phyloP scores from a whole-genome alignment of 352 stramenopile genomes.

The Globisporangium heterothallicum region DNA sequence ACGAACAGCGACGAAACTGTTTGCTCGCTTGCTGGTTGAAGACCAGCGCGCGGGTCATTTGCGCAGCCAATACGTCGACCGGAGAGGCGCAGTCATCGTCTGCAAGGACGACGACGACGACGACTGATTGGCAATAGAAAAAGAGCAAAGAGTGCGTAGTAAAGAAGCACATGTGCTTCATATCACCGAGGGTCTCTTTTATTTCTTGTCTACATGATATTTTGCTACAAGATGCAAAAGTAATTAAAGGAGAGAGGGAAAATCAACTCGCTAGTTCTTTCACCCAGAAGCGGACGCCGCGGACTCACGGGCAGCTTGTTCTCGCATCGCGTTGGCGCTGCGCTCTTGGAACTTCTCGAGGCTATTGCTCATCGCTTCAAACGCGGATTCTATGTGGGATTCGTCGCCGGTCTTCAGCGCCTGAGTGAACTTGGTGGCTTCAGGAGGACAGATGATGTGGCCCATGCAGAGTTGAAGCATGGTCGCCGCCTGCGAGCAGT shows the following conservation, averaged over 20 bases:
- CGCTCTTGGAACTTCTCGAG: slow-evolving; percentile 81
- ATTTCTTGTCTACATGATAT: slow-evolving; percentile 13
- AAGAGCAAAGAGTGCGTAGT: no score
- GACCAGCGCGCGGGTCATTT: slow-evolving; percentile 45
- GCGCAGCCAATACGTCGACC: slow-evolving; percentile 57
- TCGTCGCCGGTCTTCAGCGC: slow-evolving; percentile 67
- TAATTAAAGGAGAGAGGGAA: not conserved
- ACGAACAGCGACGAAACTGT: slow-evolving; percentile 36
- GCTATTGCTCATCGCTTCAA: slow-evolving; percentile 65
- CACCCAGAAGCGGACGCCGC: slow-evolving; percentile 17
- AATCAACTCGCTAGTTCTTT: slow-evolving; percentile 5
- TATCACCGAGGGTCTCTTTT: slow-evolving; percentile 20
- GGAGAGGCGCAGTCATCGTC: slow-evolving; percentile 42
- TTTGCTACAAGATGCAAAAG: not conserved
- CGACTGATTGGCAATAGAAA: no score
- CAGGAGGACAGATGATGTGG: slow-evolving; percentile 69
- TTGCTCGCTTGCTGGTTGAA: slow-evolving; percentile 37
- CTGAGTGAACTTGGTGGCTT: slow-evolving; percentile 63
- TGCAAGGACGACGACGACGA: slow-evolving; percentile 27
- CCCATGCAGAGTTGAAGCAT: slow-evolving; percentile 89
- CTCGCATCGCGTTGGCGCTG: slow-evolving; percentile 61
- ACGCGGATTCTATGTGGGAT: slow-evolving; percentile 61
- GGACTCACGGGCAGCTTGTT: slow-evolving; percentile 42
- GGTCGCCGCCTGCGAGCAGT: slow-evolving; percentile 80
- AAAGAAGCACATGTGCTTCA: slow-evolving; percentile 20